These are phyloP conservation scores for Lenzites betulinus DNA, from an alignment of 768 basidiomycete species.

Conservation along the genomic window DNA sequence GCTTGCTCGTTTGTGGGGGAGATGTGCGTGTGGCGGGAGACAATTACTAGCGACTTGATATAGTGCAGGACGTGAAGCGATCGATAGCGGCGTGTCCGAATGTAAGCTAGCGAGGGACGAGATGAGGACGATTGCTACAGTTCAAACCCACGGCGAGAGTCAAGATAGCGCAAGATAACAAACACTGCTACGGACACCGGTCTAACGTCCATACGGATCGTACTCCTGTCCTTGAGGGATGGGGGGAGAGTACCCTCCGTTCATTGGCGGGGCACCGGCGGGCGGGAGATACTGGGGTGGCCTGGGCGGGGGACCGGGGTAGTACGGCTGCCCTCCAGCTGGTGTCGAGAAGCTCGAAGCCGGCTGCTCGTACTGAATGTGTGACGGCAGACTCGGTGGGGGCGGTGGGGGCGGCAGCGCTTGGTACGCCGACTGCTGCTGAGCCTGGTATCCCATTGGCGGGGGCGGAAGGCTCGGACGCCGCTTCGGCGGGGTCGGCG, in stretches of 20 bases:
- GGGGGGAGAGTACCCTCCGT: conserved; percentile 23
- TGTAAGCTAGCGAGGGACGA: conserved; percentile 1
- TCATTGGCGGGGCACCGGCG: conserved; percentile 1
- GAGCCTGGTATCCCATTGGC: conserved; percentile 35
- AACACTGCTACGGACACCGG: not conserved
- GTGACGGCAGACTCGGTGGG: conserved; percentile 25
- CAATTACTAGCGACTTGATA: not conserved
- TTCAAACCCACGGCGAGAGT: not conserved
- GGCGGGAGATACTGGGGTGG: conserved; percentile 26
- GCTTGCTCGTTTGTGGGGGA: not conserved
- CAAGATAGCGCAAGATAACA: not conserved
- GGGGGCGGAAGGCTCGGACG: conserved; percentile 47
- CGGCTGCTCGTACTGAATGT: conserved; percentile 19
- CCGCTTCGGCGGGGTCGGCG: conserved; percentile 31
- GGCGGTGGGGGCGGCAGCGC: conserved; percentile 27
- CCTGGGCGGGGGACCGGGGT: conserved; percentile 33
- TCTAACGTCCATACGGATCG: conserved; percentile 18
- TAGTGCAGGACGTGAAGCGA: not conserved
- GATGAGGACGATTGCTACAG: conserved; percentile 8
- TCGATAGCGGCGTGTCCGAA: conserved; percentile 19
- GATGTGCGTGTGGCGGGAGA: conserved; percentile 2
- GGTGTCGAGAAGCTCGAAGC: conserved; percentile 7
- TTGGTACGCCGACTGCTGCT: conserved; percentile 22
- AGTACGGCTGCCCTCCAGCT: conserved; percentile 23
- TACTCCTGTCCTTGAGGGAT: conserved; percentile 14